Percentiles rank a stretch among this genome's conserved stretches.
These are phyloP conservation scores for Trichophyton mentagrophytes DNA, from an alignment of 2,329 filamentous ascomycete genomes.

Conservation along the genomic window DNA sequence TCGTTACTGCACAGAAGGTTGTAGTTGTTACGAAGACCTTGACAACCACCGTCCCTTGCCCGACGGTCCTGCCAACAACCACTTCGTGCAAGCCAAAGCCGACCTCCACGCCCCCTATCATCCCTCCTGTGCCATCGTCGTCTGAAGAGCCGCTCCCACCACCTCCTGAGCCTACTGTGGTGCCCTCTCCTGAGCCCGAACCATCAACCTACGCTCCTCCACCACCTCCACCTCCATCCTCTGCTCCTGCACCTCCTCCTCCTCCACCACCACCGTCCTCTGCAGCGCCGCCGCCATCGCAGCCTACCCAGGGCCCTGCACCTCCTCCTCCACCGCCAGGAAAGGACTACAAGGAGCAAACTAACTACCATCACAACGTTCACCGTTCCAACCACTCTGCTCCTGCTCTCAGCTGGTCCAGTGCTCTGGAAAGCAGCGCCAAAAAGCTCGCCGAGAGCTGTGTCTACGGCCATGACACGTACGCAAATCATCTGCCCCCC, in stretches of 20 bases:
- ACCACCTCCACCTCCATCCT: constrained; percentile 15
- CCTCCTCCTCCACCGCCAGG: constrained; percentile 7
- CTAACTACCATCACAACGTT: constrained; percentile 61
- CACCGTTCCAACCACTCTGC: constrained; percentile 75
- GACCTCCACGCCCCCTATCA: constrained; percentile 4
- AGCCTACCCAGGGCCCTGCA: no score
- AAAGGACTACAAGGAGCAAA: constrained; percentile 22
- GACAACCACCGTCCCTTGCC: constrained; percentile 19
- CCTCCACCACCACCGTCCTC: no score
- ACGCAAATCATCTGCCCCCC: constrained; percentile 29
- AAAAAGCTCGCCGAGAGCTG: constrained; percentile 51
- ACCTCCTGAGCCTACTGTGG: not conserved
- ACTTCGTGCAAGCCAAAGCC: constrained; percentile 4
- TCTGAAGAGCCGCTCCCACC: not conserved
- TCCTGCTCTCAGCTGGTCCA: constrained; percentile 46
- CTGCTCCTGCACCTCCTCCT: not conserved
- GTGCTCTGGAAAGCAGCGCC: constrained; percentile 51
- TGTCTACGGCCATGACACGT: constrained; percentile 64
- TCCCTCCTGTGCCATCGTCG: constrained; percentile 5
- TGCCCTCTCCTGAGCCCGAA: no score
- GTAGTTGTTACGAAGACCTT: constrained; percentile 27
- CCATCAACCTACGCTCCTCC: not conserved
- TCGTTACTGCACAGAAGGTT: constrained; percentile 19
- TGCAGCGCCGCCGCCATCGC: no score
- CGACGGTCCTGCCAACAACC: not conserved